phyloP scores from a whole-genome alignment of 441 rosid species.

The Sinapis alba region DNA sequence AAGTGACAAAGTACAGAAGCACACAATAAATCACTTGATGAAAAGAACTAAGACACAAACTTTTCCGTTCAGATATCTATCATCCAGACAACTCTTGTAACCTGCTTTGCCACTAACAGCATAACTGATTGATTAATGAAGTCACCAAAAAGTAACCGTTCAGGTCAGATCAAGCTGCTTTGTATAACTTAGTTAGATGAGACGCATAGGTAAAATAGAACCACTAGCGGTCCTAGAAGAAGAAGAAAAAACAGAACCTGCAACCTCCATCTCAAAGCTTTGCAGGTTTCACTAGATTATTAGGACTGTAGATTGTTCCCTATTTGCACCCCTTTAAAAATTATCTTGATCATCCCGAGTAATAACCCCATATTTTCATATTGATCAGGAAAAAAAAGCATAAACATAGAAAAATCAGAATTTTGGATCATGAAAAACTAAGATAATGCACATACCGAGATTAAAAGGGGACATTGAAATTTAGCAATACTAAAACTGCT shows the following conservation, averaged over 20 bases:
- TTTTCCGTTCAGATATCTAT: background rate
- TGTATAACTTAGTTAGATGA: background rate
- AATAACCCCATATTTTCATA: background rate
- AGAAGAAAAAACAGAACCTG: background rate
- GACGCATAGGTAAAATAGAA: background rate
- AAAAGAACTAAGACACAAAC: background rate
- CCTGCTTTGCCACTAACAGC: background rate
- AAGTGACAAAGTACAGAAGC: background rate
- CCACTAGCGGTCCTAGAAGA: background rate
- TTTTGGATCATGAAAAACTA: background rate
- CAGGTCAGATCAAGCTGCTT: background rate
- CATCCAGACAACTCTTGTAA: background rate
- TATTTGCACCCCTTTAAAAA: background rate
- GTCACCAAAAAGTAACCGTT: background rate
- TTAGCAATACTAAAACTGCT: background rate
- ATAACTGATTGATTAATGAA: background rate
- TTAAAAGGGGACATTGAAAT: background rate
- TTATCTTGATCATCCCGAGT: background rate
- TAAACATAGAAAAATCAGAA: background rate
- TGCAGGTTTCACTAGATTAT: conserved; percentile 1
- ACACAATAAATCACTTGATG: background rate
- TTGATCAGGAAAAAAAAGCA: background rate
- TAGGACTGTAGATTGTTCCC: conserved; percentile 4
- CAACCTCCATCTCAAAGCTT: background rate
- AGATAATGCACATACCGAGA: background rate